phyloP scores from a whole-genome alignment of 1,139 yeast species.

The Scheffersomyces quercinus region DNA sequence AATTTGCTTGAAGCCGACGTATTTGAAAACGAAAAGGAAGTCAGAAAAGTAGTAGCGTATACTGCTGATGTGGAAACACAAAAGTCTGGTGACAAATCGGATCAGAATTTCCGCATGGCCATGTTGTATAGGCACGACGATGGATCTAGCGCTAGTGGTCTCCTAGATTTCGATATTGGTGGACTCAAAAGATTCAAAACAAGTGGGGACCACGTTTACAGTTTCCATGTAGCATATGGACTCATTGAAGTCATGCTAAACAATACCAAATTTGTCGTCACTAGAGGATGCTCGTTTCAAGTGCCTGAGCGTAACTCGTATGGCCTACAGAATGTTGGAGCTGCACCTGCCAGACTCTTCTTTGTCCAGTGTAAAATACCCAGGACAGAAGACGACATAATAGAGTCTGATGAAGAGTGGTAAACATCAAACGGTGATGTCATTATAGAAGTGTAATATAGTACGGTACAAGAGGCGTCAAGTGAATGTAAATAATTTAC shows the following conservation, averaged over 20 bases:
- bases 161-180: conserved; percentile 64
- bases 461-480: too few relatives aligned
- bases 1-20: conserved; percentile 53
- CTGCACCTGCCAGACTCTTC: conserved; percentile 60
- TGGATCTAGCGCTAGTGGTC: conserved; percentile 74
- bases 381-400: conserved; percentile 5
- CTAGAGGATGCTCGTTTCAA: conserved; percentile 77
- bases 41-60: conserved; percentile 61
- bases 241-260: conserved; percentile 66
- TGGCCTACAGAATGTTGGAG: conserved; percentile 61
- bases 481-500: too few relatives aligned
- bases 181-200: conserved; percentile 65
- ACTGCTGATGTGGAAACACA: conserved; percentile 53
- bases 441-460: not conserved
- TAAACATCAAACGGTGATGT: not conserved
- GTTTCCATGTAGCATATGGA: conserved; percentile 76
- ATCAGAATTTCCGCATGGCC: conserved; percentile 63
- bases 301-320: conserved; percentile 78
- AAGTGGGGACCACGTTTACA: conserved; percentile 67
- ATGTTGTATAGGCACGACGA: conserved; percentile 67
- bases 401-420: conserved; percentile 8
- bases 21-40: conserved; percentile 45
- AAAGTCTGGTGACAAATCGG: conserved; percentile 30
- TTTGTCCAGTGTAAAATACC: conserved; percentile 65
- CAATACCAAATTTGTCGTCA: conserved; percentile 59